phyloP scores from a whole-genome alignment of 179 eudicot genomes.

The Carnegiea gigantea region DNA sequence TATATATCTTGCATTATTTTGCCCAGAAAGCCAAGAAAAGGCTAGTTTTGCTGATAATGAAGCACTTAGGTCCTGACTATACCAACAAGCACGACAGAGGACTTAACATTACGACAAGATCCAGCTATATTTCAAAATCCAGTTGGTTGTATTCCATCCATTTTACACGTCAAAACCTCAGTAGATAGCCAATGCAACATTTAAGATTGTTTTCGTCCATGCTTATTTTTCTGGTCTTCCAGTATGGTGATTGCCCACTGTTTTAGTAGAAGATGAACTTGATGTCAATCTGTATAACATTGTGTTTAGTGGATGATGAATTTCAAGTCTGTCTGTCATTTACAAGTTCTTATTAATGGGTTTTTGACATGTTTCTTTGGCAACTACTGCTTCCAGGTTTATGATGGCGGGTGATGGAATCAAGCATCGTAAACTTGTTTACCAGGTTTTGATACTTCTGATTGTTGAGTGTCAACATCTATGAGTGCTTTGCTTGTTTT shows the following conservation, averaged over 20 bases:
- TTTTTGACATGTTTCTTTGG: constrained; percentile 15
- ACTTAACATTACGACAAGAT: neutral
- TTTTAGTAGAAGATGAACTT: neutral
- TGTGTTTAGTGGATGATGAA: neutral
- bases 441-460: constrained; percentile 54
- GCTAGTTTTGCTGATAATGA: neutral
- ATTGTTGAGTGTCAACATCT: neutral
- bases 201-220: neutral
- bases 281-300: neutral
- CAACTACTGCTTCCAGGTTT: constrained; percentile 49
- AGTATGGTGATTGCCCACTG: neutral
- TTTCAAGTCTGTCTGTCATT: neutral
- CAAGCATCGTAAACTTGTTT: constrained; percentile 63
- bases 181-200: neutral
- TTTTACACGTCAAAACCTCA: neutral
- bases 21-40: neutral
- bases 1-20: neutral
- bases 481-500: neutral
- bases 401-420: constrained; percentile 95
- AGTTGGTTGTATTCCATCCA: neutral
- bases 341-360: neutral
- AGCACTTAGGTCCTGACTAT: neutral
- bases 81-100: neutral
- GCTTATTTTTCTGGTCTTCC: neutral
- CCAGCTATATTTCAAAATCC: neutral